Base-by-base conservation (phyloP, 345 rosid genomes). In the Lepidium africanum region DNA sequence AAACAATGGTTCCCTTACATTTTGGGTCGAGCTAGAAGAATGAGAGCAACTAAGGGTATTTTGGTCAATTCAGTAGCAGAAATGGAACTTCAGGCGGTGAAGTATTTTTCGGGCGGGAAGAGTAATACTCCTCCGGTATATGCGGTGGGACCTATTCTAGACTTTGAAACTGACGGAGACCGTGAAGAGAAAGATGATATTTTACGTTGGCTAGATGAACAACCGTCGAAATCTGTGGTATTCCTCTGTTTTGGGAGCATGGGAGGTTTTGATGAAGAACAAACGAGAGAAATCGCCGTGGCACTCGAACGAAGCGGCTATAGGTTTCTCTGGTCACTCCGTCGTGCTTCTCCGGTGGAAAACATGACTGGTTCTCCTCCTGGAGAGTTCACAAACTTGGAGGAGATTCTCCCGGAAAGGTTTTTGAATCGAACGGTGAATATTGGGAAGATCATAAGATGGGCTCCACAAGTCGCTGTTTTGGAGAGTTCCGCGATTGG, bases 161-260 rank as follows among this genome's bases (percentile, higher is more conserved):
- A 76, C 47, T n/a, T 82, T 0, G 69, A 69, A 40, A 71, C 42
- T 0, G 13, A 63, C 0, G 57, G 10, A 6, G 23, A 41, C 0
- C 69, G 39, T 3, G 54, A n/a, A 23, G 49, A 19, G 52, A 37
- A 3, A 2, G 23, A 7, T 2, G 78, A 81, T 13, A 79, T 81
- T 39, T 9, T 81, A 23, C 10, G 27, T 7, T 86, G 91, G 95
- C 76, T 86, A 12, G 79, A 78, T 54, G 59, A 70, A 37, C 89
- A 86, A 10, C 86, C 91, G 1, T 40, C 17, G 1, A 47, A 50
- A 1, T 82, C 87, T 5, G 91, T 82, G 11, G 83, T 84, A 61
- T 86, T 86, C 67, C 68, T 88, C 17, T 88, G 87, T 69, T 88
- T 88, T 39, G 86, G 94, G 36, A 86, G 91, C 84, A 43, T 25